Base-by-base conservation (phyloP, 1,139 yeast genomes). In the Yamadazyma kanchanaburiensis region DNA sequence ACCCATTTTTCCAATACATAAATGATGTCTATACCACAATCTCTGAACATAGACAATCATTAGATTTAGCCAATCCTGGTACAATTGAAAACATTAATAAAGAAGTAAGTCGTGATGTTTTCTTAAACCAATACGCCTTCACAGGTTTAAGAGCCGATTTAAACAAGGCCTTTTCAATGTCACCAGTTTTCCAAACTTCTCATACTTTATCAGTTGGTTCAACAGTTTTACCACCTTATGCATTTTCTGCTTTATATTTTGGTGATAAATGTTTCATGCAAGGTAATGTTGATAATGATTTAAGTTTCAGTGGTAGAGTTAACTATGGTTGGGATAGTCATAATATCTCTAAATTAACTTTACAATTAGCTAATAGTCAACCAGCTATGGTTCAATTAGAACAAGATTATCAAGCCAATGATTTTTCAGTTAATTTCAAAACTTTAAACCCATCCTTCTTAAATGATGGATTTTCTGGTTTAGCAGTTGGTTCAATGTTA, bases 141-240 rank as follows among this genome's bases (percentile, higher is more conserved):
- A 84, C 95, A 27, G 99, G 99, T 38, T 75, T 94, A 53, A 83
- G 96, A 60, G 98, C 98, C 36, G 98, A 91, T 59, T 76, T 91
- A 51, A 86, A 87, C 68, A 91, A 91, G 73, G 88, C 91, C 15
- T 87, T 94, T 55, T 69, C 85, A 44, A 74, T 89, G 75, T 79
- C 81, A 59, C 97, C 98, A 37, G 94, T 89, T 37, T 91, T 94
- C 82, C 98, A 94, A 71, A 85, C 95, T 38, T 84, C 96, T 40
- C 98, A 94, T 60, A 83, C 96, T 35, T 84, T 94, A 56, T 75
- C 95, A 30, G 68, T 86, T 48, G 98, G 98, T 25, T 84, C 95
- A 34, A 79, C 80, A 39, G 80, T 80, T 33, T 73, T 87, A 61
- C 96, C 97, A 34, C 82, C 94, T 40, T 91, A 91, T 58, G 94